These are phyloP conservation scores for Phtheirospermum japonicum DNA, from an alignment of 257 asterid genomes.

Conservation along the genomic window DNA sequence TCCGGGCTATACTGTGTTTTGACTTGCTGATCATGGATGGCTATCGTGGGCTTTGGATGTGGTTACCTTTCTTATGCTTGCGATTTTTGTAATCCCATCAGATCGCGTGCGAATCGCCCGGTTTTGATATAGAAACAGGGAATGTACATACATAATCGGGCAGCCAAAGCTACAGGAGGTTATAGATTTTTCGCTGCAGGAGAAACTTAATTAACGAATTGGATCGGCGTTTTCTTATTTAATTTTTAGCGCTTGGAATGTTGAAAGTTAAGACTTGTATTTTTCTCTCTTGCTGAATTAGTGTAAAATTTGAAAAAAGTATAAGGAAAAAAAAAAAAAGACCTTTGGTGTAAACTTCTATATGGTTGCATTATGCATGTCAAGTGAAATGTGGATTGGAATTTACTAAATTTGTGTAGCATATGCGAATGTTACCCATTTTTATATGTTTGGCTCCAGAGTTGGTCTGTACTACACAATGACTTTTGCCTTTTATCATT, in stretches of 20 bases:
- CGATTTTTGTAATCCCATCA: conserved; percentile 30
- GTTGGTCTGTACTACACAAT: no score
- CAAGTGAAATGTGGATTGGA: no score
- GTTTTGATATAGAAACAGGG: conserved; percentile 34
- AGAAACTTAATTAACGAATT: conserved; percentile 31
- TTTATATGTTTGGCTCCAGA: no score
- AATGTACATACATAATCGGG: conserved; percentile 55
- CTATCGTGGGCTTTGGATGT: conserved; percentile 4
- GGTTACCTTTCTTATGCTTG: background rate
- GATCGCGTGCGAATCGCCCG: conserved; percentile 27
- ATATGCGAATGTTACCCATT: no score
- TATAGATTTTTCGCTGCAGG: conserved; percentile 36
- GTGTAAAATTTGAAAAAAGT: conserved; percentile 26
- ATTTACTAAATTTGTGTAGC: no score
- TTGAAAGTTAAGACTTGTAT: conserved; percentile 35
- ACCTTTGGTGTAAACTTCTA: no score
- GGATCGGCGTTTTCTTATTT: conserved; percentile 4
- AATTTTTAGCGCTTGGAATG: conserved; percentile 33
- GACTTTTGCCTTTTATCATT: no score
- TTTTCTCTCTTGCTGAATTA: conserved; percentile 28
- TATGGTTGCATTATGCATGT: no score
- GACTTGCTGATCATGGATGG: conserved; percentile 22
- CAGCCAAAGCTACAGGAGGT: conserved; percentile 34
- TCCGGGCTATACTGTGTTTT: conserved; percentile 21
- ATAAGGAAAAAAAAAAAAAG: background rate